Percentiles rank a stretch among this genome's conserved stretches.
Evolutionary conservation across 1,139 yeast genomes (phyloP).

Genomic region (Geotrichum citri-aurantii): DNA sequence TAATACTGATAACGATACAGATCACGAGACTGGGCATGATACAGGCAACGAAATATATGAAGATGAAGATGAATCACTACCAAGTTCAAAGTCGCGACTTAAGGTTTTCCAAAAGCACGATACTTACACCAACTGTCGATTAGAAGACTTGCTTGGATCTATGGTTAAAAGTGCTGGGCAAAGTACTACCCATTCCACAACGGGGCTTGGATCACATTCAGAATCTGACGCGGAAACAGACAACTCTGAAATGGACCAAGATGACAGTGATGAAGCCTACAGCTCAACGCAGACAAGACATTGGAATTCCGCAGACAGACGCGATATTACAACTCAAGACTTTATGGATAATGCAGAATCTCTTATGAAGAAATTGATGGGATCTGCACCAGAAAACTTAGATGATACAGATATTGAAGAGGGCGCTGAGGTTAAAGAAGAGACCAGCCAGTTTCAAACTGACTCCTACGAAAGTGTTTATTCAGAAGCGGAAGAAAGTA

Average conservation of each 20-base stretch:
- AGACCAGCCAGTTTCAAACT: slow-evolving; percentile 1
- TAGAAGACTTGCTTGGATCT: slow-evolving; percentile 11
- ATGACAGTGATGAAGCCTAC: neutral
- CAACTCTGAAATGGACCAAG: neutral
- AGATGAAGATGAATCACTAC: neutral
- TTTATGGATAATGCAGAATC: slow-evolving; percentile 17
- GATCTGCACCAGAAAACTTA: neutral
- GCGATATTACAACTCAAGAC: slow-evolving; percentile 18
- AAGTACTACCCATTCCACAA: neutral
- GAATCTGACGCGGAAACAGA: slow-evolving; percentile 5
- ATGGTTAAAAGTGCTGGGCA: slow-evolving; percentile 2
- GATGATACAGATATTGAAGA: neutral
- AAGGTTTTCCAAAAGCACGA: slow-evolving; percentile 17
- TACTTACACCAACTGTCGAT: slow-evolving; percentile 14
- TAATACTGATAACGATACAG: neutral
- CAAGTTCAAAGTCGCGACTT: slow-evolving; percentile 8
- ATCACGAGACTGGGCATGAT: neutral
- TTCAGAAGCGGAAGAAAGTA: neutral
- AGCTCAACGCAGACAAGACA: neutral
- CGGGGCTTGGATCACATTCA: neutral
- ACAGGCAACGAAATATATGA: neutral
- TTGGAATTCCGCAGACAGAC: slow-evolving; percentile 17
- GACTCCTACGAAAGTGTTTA: slow-evolving; percentile 5
- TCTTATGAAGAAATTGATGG: slow-evolving; percentile 13
- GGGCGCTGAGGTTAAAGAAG: neutral